Evolutionary conservation across 345 rosid species (phyloP), one percentile per base, ranked within the genome.

Genomic region (Camelina hispida): DNA sequence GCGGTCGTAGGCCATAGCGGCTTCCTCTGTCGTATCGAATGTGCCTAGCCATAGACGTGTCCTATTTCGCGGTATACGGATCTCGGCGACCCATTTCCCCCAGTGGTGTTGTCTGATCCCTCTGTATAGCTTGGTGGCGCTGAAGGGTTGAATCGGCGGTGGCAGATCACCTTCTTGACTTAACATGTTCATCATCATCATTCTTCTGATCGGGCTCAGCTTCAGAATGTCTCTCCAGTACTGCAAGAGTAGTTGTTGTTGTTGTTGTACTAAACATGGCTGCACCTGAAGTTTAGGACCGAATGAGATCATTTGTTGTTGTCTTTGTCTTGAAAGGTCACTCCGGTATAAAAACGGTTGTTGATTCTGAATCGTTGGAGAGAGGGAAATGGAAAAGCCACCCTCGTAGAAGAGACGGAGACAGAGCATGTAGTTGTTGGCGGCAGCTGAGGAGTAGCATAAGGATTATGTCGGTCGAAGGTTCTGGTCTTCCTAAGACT

Each of bases 61-160:
- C 80, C 91, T 82, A 69, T 91, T 91, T 44, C 91, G 86, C 63
- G 98, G 98, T 71, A 84, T 92, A 66, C 98, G 98, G 81, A 91
- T 93, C 84, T 93, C 98, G 0, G 98, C 97, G 9, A 91, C 97
- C 97, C 98, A 93, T 87, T 93, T 93, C 20, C 98, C 97, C 97
- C 97, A 93, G 76, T 93, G 97, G 68, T 96, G 85, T 75, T 93
- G 98, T 80, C 97, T 87, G 47, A 93, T 96, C 62, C 97, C 98
- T 64, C 97, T 85, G 60, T 93, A 93, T 28, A 93, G 90, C 82
- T 88, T 93, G 2, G 96, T 91, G 8, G 94, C 68, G 68, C 86
- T 84, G 22, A 85, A 71, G 10, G 98, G 98, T 83, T 88, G 96
- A 11, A 86, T 43, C 0, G 84, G 84, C 4, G 89, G 88, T 73